phyloP scores from a whole-genome alignment of 805 yeast species.

The Candida loeiensis region DNA sequence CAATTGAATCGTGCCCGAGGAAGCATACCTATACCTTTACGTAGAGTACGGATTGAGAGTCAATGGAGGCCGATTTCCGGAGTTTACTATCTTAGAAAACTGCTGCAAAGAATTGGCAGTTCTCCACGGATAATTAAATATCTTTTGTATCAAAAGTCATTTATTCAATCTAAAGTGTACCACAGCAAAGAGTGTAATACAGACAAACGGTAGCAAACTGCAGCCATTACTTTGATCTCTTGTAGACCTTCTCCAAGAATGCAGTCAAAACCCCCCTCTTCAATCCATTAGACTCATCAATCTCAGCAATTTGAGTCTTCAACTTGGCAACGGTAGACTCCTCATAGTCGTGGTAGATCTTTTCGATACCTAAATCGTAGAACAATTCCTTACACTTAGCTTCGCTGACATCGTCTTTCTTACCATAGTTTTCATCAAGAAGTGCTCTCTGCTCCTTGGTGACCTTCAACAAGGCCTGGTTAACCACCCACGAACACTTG shows the following conservation, averaged over 20 bases:
- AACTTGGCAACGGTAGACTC: slow-evolving; percentile 68
- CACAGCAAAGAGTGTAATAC: too few species aligned
- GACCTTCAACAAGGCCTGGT: slow-evolving; percentile 81
- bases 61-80: too few species aligned
- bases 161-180: too few species aligned
- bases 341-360: slow-evolving; percentile 76
- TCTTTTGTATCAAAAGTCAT: too few species aligned
- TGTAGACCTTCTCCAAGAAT: slow-evolving; percentile 88
- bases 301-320: slow-evolving; percentile 56
- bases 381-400: slow-evolving; percentile 68
- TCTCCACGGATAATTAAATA: too few species aligned
- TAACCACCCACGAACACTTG: slow-evolving; percentile 97
- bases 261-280: slow-evolving; percentile 79
- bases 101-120: too few species aligned
- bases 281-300: slow-evolving; percentile 93
- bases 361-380: slow-evolving; percentile 66
- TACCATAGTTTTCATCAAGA: slow-evolving; percentile 87
- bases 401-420: slow-evolving; percentile 69
- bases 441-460: slow-evolving; percentile 76
- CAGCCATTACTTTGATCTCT: slow-evolving; percentile 76
- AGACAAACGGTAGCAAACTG: not conserved
- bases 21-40: too few species aligned
- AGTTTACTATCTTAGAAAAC: too few species aligned
- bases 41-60: too few species aligned
- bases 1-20: too few species aligned